Percentiles rank a stretch among this genome's conserved stretches.
Evolutionary conservation across 2,329 filamentous ascomycete species (phyloP).

Genomic region (Bipolaris bicolor): DNA sequence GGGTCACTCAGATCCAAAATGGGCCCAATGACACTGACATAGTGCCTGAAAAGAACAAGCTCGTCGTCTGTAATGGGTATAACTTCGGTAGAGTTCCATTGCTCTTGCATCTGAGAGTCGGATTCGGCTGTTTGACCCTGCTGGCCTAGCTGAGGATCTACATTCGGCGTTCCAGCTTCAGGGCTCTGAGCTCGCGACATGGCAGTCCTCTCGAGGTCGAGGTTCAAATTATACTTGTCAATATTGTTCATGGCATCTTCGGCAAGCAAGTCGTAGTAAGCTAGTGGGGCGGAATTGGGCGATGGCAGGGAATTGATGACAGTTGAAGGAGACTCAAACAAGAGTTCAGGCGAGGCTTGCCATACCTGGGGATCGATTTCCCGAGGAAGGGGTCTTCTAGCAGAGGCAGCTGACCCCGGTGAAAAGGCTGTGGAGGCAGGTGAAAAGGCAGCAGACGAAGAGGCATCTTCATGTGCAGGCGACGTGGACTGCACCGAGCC

Average conservation of each 20-base stretch:
- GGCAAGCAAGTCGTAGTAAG: constrained; percentile 58
- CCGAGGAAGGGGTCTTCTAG: constrained; percentile 23
- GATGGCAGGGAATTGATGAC: constrained; percentile 45
- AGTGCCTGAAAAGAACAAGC: constrained; percentile 49
- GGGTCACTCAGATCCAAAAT: constrained; percentile 56
- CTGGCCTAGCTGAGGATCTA: constrained; percentile 23
- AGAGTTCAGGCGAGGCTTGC: constrained; percentile 38
- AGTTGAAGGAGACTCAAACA: constrained; percentile 42
- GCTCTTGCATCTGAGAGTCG: constrained; percentile 24
- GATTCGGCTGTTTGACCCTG: constrained; percentile 5
- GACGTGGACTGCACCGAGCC: constrained; percentile 20
- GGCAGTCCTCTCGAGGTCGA: constrained; percentile 38
- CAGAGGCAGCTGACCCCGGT: constrained; percentile 24
- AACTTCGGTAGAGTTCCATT: constrained; percentile 33
- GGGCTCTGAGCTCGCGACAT: constrained; percentile 37
- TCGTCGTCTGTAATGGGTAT: constrained; percentile 47
- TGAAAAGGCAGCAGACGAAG: constrained; percentile 1
- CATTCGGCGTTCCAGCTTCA: constrained; percentile 21
- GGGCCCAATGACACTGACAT: constrained; percentile 45
- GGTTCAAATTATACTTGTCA: constrained; percentile 40
- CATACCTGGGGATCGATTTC: constrained; percentile 31
- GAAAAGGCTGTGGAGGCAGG: neutral
- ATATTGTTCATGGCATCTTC: constrained; percentile 52
- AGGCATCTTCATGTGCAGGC: constrained; percentile 22
- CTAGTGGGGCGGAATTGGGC: constrained; percentile 54